Percentiles rank a stretch among this genome's conserved stretches.
These are phyloP conservation scores for Backusella psychrophila DNA, from an alignment of 192 early-diverging fungal genomes.

Conservation along the genomic window DNA sequence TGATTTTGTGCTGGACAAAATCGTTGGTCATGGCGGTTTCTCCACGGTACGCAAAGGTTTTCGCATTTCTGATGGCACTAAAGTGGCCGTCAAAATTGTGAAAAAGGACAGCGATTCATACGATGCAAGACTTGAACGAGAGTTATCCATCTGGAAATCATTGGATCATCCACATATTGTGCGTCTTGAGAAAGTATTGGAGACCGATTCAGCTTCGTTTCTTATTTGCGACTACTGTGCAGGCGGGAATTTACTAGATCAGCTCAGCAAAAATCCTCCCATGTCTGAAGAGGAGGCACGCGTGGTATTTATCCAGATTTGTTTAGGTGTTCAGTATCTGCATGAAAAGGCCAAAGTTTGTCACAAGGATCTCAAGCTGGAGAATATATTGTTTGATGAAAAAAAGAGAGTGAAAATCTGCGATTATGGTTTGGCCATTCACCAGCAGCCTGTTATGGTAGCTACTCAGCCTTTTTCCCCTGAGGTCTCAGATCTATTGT, in stretches of 20 bases:
- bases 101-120: constrained; percentile 33
- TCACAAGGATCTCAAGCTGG: constrained; percentile 90
- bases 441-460: constrained; percentile 33
- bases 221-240: constrained; percentile 67
- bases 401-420: constrained; percentile 70
- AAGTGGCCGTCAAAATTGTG: constrained; percentile 71
- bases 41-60: constrained; percentile 68
- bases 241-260: constrained; percentile 61
- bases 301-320: constrained; percentile 71
- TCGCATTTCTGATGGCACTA: constrained; percentile 41
- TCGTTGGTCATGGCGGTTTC: constrained; percentile 75
- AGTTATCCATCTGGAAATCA: constrained; percentile 62
- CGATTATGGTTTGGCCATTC: constrained; percentile 81
- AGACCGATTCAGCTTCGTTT: constrained; percentile 64
- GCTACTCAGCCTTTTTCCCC: constrained; percentile 21
- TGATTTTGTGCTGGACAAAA: constrained; percentile 62
- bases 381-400: constrained; percentile 79
- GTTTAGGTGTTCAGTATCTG: constrained; percentile 71
- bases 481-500: constrained; percentile 19
- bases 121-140: constrained; percentile 54
- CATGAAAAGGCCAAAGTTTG: constrained; percentile 61
- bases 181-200: constrained; percentile 60
- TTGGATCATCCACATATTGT: constrained; percentile 69
- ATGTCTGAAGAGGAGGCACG: constrained; percentile 50
- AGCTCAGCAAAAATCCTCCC: constrained; percentile 37